phyloP scores from a whole-genome alignment of 2,329 filamentous ascomycete species.

The Colletotrichum truncatum region DNA sequence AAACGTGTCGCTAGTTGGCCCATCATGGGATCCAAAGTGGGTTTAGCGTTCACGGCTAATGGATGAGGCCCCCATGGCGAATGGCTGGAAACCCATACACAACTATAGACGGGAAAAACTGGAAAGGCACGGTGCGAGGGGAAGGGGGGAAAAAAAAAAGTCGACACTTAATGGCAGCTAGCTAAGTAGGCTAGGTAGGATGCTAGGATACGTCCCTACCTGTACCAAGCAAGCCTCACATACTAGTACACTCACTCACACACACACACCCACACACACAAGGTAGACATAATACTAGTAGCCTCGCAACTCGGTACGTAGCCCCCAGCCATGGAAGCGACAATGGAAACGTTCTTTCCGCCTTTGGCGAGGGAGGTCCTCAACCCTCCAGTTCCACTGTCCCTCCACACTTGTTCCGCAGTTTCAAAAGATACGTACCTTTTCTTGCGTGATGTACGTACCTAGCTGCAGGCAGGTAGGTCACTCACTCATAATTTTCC shows the following conservation, averaged over 20 bases:
- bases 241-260: too few species aligned
- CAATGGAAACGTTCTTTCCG: conserved; percentile 31
- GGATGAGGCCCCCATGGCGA: not conserved
- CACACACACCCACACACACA: too few species aligned
- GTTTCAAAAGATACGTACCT: not conserved
- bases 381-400: not conserved
- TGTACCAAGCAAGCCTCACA: too few species aligned
- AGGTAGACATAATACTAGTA: too few species aligned
- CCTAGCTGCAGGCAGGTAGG: not conserved
- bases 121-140: not conserved
- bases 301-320: too few species aligned
- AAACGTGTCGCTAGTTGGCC: conserved; percentile 14
- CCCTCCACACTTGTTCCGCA: not conserved
- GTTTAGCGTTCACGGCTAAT: not conserved
- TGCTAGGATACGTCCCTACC: too few species aligned
- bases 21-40: not conserved
- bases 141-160: not conserved
- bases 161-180: not conserved
- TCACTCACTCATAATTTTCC: too few species aligned
- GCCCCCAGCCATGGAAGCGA: conserved; percentile 12
- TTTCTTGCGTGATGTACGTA: too few species aligned
- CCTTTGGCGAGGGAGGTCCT: conserved; percentile 24
- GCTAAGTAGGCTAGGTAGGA: not conserved
- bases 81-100: not conserved
- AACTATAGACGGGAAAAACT: not conserved